These are phyloP conservation scores for Lepidium aucheri DNA, from an alignment of 345 rosid genomes.

Conservation along the genomic window DNA sequence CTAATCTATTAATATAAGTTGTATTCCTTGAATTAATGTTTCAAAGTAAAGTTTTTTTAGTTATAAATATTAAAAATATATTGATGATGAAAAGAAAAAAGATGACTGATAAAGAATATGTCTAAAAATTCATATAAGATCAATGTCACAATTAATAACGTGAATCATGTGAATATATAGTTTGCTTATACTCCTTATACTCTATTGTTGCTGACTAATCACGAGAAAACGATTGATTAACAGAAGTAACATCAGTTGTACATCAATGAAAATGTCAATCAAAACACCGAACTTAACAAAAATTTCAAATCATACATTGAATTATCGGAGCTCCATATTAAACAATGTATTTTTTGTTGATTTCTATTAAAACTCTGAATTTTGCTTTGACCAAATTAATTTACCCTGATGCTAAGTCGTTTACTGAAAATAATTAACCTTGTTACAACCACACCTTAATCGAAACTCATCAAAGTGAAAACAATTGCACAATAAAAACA, in stretches of 20 bases:
- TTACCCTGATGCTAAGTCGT: too few relatives aligned
- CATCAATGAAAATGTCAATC: too few relatives aligned
- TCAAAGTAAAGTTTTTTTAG: too few relatives aligned
- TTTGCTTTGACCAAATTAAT: too few relatives aligned
- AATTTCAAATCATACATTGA: too few relatives aligned
- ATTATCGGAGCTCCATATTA: too few relatives aligned
- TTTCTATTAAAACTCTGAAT: too few relatives aligned
- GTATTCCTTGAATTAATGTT: not conserved
- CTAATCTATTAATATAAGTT: not conserved
- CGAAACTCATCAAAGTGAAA: too few relatives aligned
- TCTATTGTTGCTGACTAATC: not conserved
- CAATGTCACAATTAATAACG: slow-evolving; percentile 10
- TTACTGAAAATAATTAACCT: too few relatives aligned
- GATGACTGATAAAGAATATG: not conserved
- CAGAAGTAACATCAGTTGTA: not conserved
- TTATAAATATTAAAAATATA: not conserved
- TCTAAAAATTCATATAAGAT: not conserved
- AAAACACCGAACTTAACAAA: too few relatives aligned
- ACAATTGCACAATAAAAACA: not conserved
- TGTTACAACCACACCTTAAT: too few relatives aligned
- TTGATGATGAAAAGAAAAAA: not conserved
- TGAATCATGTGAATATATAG: slow-evolving; percentile 12
- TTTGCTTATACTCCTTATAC: not conserved
- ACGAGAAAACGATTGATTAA: slow-evolving; percentile 7
- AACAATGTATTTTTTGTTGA: too few relatives aligned